Evolutionary conservation across 148 eudicot genomes (phyloP), one percentile per base, ranked within the genome.

Genomic region (Limonium bicolor): DNA sequence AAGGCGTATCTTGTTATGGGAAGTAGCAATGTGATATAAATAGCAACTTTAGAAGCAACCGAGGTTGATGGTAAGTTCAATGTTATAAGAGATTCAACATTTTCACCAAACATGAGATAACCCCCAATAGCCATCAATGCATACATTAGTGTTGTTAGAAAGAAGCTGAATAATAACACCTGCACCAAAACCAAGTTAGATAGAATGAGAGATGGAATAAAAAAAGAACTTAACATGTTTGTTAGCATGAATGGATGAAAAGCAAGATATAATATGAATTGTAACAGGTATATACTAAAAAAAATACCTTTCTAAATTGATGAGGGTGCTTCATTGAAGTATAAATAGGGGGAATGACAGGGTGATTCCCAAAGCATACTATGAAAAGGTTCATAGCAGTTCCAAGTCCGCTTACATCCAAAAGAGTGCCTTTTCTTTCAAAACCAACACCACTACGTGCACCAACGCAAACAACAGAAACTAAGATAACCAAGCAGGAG

Each of bases 291-390:
- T 15, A 15, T 38, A n/a, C n/a, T n/a, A n/a, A n/a, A n/a, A n/a
- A n/a, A n/a, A n/a, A n/a, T 65, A 66, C 71, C 65, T 60, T 60
- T 33, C 12, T 46, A 38, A 66, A 66, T 11, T 60, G 53, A 8
- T 29, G 29, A 0, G 51, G 19, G 22, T 31, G 15, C 24, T 23
- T 56, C 71, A 60, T 60, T 9, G 66, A 66, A 21, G 53, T 60
- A 34, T 60, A 66, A 1, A 66, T 42, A 1, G 65, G 25, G 21
- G 71, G 71, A 16, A 66, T 49, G 0, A 60, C 62, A 0, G 70
- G 71, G 46, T 60, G 71, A 23, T 66, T 58, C 12, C 49, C 71
- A 36, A 60, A 66, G 40, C 71, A 66, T 48, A 55, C 66, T 6
- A 60, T 50, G 22, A 42, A 66, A 50, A 66, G 46, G 47, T 61